Conservation (phyloP, 495 filamentous ascomycete genomes). For the Elaphomyces granulatus region DNA sequence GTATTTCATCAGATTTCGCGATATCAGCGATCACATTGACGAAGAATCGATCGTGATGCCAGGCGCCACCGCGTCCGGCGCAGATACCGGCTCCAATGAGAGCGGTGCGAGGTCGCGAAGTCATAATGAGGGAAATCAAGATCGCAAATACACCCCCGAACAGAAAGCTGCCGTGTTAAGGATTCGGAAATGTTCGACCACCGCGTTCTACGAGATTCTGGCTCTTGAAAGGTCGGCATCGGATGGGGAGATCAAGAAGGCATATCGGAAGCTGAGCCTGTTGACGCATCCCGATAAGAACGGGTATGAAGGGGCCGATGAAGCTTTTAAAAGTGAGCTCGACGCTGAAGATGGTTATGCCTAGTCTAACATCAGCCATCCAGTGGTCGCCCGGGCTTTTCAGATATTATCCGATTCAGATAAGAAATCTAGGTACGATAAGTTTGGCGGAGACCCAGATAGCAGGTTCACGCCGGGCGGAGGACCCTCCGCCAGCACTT, state of each 20-base stretch:
- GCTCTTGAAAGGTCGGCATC: conserved; percentile 55
- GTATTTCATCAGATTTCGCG: no score
- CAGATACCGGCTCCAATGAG: conserved; percentile 44
- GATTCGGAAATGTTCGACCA: conserved; percentile 67
- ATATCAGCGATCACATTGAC: no score
- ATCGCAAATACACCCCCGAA: conserved; percentile 74
- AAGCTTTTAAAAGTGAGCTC: conserved; percentile 79
- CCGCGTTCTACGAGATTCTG: conserved; percentile 91
- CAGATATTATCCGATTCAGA: conserved; percentile 85
- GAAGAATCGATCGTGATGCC: conserved; percentile 52
- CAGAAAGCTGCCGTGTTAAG: conserved; percentile 82
- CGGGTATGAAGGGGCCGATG: conserved; percentile 89
- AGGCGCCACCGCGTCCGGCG: conserved; percentile 60
- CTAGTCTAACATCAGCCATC: conserved; percentile 1
- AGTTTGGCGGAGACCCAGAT: conserved; percentile 83
- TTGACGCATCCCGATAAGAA: conserved; percentile 98
- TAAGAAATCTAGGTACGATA: conserved; percentile 76
- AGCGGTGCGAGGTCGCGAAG: conserved; percentile 53
- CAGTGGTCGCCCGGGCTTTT: conserved; percentile 87
- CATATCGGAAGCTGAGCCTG: conserved; percentile 83
- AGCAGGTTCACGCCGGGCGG: conserved; percentile 55
- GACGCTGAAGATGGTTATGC: background rate
- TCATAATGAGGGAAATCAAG: conserved; percentile 89
- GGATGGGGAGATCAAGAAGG: conserved; percentile 89
- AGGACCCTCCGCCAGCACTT: conserved; percentile 16